phyloP scores from a whole-genome alignment of 2,329 filamentous ascomycete genomes.

The Claviceps sp. region DNA sequence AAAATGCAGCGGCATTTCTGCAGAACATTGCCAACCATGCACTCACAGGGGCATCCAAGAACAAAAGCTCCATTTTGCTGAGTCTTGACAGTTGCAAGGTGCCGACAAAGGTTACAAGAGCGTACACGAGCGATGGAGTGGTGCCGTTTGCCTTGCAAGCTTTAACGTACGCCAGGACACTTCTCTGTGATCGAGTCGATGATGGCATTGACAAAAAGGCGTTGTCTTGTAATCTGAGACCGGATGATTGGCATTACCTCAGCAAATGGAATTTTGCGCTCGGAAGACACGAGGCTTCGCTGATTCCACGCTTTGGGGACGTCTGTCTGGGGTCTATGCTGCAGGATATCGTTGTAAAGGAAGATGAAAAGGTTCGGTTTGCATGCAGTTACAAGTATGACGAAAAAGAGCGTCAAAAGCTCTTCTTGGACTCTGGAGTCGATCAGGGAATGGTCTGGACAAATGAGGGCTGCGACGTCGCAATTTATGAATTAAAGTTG shows the following conservation, averaged over 20 bases:
- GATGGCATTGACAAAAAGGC: not conserved
- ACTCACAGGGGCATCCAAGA: not conserved
- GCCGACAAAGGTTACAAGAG: not conserved
- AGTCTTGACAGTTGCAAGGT: constrained; percentile 1
- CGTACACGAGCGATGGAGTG: constrained; percentile 1
- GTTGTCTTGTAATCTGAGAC: not conserved
- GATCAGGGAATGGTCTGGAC: not conserved
- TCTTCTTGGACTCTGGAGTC: not conserved
- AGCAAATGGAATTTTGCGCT: constrained; percentile 1
- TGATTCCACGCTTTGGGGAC: not conserved
- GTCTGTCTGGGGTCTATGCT: not conserved
- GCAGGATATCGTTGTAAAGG: not conserved
- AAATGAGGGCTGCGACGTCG: not conserved
- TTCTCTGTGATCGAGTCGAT: not conserved
- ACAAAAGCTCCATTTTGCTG: not conserved
- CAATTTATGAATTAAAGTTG: not conserved
- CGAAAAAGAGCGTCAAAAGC: not conserved
- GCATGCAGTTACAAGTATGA: constrained; percentile 1
- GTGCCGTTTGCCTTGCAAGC: constrained; percentile 1
- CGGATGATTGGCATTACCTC: not conserved
- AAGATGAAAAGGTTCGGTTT: not conserved
- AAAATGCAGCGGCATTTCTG: not conserved
- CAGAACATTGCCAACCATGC: not conserved
- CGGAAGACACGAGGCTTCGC: not conserved
- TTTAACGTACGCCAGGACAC: not conserved